Evolutionary conservation across 169 alveolate genomes (phyloP), one percentile per base, ranked within the genome.

Genomic region (Cryptosporidium ubiquitum): DNA sequence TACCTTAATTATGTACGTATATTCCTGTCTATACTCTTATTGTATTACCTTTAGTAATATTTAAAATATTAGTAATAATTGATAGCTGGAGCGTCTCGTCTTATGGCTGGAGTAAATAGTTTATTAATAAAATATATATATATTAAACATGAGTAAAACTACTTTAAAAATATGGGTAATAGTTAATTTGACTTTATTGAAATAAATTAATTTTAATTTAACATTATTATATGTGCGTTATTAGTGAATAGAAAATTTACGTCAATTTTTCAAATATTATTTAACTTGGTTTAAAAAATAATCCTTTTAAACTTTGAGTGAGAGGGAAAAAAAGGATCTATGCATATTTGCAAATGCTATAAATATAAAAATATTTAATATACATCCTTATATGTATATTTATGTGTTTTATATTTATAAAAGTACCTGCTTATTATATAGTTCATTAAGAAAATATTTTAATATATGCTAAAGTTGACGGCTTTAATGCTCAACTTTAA

Each of bases 61-160:
- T n/a, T 58, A 58, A 3, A 26, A 58, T 58, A 10, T 14, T n/a
- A 3, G 3, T 20, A 55, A 55, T 58, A 20, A 18, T 58, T 7
- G 10, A 58, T 26, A 26, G 5, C 68, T 58, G 68, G 68, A 58
- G 68, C 20, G 68, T 58, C 68, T 58, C n/a, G 68, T 58, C 68
- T 31, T 31, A 3, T 58, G 37, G 68, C 68, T 58, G 68, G 68
- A 58, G 68, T 58, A 20, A 26, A 58, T 58, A 31, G 10, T 58
- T 58, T 58, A 26, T 31, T 18, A 6, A 47, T 47, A 47, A 6
- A 18, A 47, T 47, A 47, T 16, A n/a, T n/a, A n/a, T n/a, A n/a
- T n/a, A n/a, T n/a, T n/a, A n/a, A n/a, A n/a, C n/a, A n/a, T n/a
- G 51, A 42, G 16, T 58, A 58, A 20, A 26, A 26, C 68, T 23